Base-by-base conservation (phyloP, 192 early-diverging fungal genomes). In the Glomus cerebriforme region DNA sequence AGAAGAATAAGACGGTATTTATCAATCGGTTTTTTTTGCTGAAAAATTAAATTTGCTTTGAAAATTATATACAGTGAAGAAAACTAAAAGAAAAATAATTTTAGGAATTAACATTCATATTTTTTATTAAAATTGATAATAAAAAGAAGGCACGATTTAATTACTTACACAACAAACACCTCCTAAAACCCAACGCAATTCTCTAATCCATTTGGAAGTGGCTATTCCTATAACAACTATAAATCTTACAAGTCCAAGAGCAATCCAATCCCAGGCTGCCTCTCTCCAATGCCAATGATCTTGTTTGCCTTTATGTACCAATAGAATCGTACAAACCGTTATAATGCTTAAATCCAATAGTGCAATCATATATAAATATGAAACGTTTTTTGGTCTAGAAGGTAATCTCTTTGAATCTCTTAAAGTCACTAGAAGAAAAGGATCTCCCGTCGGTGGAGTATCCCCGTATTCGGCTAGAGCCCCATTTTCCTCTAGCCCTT, bases 21-120 rank as follows among this genome's bases (percentile, higher is more conserved):
- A n/a, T 62, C 29, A 31, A 26, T 37, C 19, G 27, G 19, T n/a
- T 29, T 59, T 34, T 75, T 75, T 1, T 19, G 17, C 60, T 75
- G 73, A 27, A 75, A 22, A 7, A 35, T n/a, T 29, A 60, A n/a
- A 62, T 75, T 75, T 35, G 34, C 7, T 37, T 75, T 75, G 32
- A 75, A 75, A 32, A 75, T 75, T 75, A 75, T 62, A 62, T 75
- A 75, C 59, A 75, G 27, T 60, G 73, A 62, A 39, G 73, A 75
- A 37, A 75, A 37, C 73, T 75, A 60, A 62, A 32, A 15, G 7
- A 37, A 39, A 62, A 43, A 43, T 7, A 3, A 9, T 27, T 39
- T 45, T 12, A 6, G 34, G 3, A 15, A 43, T 35, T 35, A 70
- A n/a, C 43, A 70, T 70, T 45, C 7, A 70, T 22, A 22, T 54